Base-by-base conservation (phyloP, 495 filamentous ascomycete genomes). In the Hypomontagnella monticulosa region DNA sequence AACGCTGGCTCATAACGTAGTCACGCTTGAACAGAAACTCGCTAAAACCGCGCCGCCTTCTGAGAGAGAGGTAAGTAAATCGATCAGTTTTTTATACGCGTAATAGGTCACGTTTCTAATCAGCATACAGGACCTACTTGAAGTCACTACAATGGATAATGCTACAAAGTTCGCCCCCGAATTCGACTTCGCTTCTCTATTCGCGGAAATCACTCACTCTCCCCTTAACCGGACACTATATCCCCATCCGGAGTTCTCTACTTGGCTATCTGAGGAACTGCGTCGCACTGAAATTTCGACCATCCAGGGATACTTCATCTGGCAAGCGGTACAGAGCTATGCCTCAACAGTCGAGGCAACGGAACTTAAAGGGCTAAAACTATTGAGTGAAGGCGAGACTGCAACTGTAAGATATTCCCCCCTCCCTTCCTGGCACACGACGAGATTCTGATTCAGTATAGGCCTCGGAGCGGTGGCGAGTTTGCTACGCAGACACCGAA, bases 401-500 rank as follows among this genome's bases (percentile, higher is more conserved):
- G 71, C 60, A 61, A 67, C 61, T 69, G 86, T 62, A 55, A 48
- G n/a, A 9, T 12, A 1, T 16, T 0, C 37, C 5, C 1, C 4
- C 32, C 12, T 18, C n/a, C 0, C 38, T 9, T 37, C 4, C 9
- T 4, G 14, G 4, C 32, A 2, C 8, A 40, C 3, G 4, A 38
- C 27, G 3, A 37, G 33, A 12, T 48, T 63, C 43, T 63, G 49
- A 63, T 15, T 18, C 8, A 6, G 2, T 33, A 5, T 82, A 86
- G 0, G 75, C 67, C 8, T 76, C 83, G 34, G 88, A 90, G 37
- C 76, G 88, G 52, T 90, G 88, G 88, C 79, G 85, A 63, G 87
- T 83, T 52, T 91, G 88, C 64, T 80, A 89, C 9, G 15, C n/a
- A 1, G 44, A 57, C 7, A 37, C 46, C 2, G 32, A 60, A 14